These are phyloP conservation scores for Ophiognomonia clavigignenti-juglandacearum DNA, from an alignment of 2,329 filamentous ascomycete species.

Conservation along the genomic window DNA sequence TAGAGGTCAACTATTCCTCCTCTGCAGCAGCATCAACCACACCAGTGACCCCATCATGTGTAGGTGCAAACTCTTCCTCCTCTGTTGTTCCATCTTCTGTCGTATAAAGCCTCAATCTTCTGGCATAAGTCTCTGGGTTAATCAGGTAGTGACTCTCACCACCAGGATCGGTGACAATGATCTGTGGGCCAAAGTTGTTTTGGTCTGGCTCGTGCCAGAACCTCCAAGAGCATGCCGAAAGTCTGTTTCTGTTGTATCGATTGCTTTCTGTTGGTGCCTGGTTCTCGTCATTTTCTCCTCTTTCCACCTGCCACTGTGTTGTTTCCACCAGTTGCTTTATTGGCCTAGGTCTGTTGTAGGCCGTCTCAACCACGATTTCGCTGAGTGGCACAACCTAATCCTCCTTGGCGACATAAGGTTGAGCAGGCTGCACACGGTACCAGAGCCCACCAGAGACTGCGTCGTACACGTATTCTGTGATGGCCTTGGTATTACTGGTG, in stretches of 20 bases:
- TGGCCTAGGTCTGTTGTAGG: not conserved
- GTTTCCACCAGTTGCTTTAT: too few species aligned
- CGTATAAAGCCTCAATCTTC: too few species aligned
- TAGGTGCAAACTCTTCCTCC: too few species aligned
- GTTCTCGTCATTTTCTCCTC: not conserved
- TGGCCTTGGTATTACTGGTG: too few species aligned
- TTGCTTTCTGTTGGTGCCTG: not conserved
- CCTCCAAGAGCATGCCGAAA: slow-evolving; percentile 4
- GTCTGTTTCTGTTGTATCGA: not conserved
- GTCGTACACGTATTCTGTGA: slow-evolving; percentile 7
- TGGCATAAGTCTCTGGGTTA: not conserved
- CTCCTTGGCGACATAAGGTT: not conserved
- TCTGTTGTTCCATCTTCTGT: too few species aligned
- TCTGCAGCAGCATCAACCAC: too few species aligned
- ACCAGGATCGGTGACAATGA: slow-evolving; percentile 9
- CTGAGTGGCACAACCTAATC: not conserved
- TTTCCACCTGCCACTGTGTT: not conserved
- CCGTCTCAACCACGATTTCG: not conserved
- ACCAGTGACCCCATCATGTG: too few species aligned
- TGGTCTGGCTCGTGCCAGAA: slow-evolving; percentile 8
- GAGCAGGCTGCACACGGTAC: not conserved
- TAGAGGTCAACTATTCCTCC: too few species aligned
- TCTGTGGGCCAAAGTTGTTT: slow-evolving; percentile 9
- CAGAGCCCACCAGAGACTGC: not conserved
- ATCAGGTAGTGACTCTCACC: slow-evolving; percentile 7